These are phyloP conservation scores for Aspergillus asperescens DNA, from an alignment of 495 filamentous ascomycete species.

Conservation along the genomic window DNA sequence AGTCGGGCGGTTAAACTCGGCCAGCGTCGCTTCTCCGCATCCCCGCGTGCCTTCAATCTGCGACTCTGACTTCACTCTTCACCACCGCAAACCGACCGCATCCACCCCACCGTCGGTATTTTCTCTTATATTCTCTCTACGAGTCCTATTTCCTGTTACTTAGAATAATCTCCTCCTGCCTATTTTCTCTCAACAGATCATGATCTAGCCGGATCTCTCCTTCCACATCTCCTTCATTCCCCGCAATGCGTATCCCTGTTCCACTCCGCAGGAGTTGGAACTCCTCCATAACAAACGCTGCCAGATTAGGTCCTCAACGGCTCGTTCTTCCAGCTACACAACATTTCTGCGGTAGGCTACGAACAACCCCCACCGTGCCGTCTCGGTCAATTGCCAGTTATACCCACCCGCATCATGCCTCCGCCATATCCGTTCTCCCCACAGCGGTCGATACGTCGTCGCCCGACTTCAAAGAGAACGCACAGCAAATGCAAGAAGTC, in stretches of 20 bases:
- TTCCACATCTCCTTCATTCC: background rate
- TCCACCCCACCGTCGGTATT: no score
- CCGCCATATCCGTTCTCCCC: slow-evolving; percentile 70
- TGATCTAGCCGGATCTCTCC: background rate
- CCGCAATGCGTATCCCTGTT: slow-evolving; percentile 10
- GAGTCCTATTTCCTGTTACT: no score
- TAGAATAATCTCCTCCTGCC: background rate
- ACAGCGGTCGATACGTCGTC: slow-evolving; percentile 72
- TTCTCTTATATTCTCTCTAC: background rate
- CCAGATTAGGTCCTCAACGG: background rate
- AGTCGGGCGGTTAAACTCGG: slow-evolving; percentile 36
- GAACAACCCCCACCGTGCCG: background rate
- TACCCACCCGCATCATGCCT: slow-evolving; percentile 61
- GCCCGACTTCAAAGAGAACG: slow-evolving; percentile 77
- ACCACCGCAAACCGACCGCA: slow-evolving; percentile 4
- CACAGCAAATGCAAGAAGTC: slow-evolving; percentile 67
- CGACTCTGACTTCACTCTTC: no score
- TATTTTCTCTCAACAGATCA: background rate
- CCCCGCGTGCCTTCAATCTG: no score
- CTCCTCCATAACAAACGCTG: slow-evolving; percentile 1
- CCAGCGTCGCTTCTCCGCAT: slow-evolving; percentile 41
- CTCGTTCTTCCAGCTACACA: background rate
- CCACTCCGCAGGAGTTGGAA: slow-evolving; percentile 10
- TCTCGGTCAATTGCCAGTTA: slow-evolving; percentile 36
- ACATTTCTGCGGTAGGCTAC: background rate